Base-by-base conservation (phyloP, 2,329 filamentous ascomycete species). In the Clonostachys rhizophaga region DNA sequence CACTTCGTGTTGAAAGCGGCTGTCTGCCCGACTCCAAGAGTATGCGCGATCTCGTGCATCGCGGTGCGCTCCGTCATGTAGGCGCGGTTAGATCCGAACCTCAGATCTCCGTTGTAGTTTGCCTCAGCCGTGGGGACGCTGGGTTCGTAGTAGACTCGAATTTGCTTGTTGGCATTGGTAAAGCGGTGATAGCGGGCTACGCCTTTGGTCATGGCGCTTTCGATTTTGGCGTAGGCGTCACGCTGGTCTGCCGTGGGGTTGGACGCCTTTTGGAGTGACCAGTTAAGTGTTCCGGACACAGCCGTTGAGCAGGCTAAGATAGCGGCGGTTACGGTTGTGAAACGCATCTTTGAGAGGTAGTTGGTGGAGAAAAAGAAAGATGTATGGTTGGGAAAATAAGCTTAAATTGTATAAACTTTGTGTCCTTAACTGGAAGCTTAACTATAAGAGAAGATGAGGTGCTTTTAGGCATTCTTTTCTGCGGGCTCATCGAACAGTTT, bases 41-140 rank as follows among this genome's bases (percentile, higher is more conserved):
- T 74, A 54, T 75, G 72, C 3, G 70, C 52, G 40, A 73, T 72
- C 59, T 75, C 72, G 53, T 75, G 72, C 54, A 75, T 60, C 6
- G 72, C 71, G 4, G 70, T 74, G 13, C 72, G 70, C 56, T 75
- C 69, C 43, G 56, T 74, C 72, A 75, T 75, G 61, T 71, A 75
- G 1, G 65, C 51, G 9, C 71, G 56, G 61, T 73, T 62, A 12
- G 63, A 59, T 6, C 71, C 71, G 56, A 75, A 75, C 13, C 71
- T 67, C n/a, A 75, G 58, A 55, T 70, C 66, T 39, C 71, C 71
- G 54, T 67, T 71, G 58, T 64, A 70, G 62, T 58, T 71, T 9
- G 64, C 72, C 51, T 75, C 72, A 20, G 72, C 72, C 0, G 71
- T 75, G 9, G 65, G 61, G 11, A 75, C 71, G 17, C 69, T 60